Conservation (phyloP, 768 basidiomycete genomes). For the Leccinum boreale region DNA sequence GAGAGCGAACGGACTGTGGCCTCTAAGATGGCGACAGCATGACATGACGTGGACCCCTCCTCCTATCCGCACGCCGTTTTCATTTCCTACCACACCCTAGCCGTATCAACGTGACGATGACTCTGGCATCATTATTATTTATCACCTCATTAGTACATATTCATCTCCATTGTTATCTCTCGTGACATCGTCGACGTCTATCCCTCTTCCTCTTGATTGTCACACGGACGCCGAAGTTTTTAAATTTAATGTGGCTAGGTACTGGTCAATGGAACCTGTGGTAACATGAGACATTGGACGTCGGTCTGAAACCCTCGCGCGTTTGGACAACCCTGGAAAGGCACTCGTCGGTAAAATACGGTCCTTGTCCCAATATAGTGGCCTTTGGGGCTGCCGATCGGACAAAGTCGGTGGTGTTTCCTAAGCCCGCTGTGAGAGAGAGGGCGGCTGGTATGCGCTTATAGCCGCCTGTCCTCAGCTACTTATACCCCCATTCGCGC, state of each 20-base stretch:
- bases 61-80: conserved; percentile 6
- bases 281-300: neutral
- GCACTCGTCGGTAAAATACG: neutral
- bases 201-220: conserved; percentile 13
- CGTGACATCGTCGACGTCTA: conserved; percentile 7
- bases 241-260: conserved; percentile 13
- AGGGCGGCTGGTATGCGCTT: neutral
- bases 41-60: conserved; percentile 18
- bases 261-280: conserved; percentile 16
- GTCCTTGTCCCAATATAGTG: neutral
- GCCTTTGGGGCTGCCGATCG: neutral
- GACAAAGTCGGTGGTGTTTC: conserved; percentile 4
- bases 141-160: conserved; percentile 23
- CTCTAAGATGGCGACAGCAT: conserved; percentile 83
- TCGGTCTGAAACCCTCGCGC: neutral
- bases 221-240: conserved; percentile 1
- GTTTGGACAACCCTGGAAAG: neutral
- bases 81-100: conserved; percentile 6
- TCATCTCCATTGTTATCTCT: conserved; percentile 4
- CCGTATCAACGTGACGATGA: conserved; percentile 20
- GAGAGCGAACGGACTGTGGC: conserved; percentile 87
- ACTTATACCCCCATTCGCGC: neutral
- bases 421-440: neutral
- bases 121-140: conserved; percentile 24
- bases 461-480: neutral